Percentiles rank a stretch among this genome's conserved stretches.
These are phyloP conservation scores for Gigaspora rosea DNA, from an alignment of 192 early-diverging fungal genomes.

Conservation along the genomic window DNA sequence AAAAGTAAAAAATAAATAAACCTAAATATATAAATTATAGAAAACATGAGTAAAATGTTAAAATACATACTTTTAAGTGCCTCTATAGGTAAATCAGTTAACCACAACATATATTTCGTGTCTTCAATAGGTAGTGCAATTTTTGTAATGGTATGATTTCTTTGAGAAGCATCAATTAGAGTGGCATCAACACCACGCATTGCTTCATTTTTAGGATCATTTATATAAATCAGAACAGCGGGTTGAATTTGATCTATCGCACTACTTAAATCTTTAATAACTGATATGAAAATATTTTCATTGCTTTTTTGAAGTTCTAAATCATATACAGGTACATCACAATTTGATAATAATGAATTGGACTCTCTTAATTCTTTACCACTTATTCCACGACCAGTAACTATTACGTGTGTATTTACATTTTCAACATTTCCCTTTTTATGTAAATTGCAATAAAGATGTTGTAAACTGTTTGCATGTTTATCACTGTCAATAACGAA, in stretches of 20 bases:
- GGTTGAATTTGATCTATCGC: slow-evolving; percentile 45
- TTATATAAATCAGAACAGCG: slow-evolving; percentile 46
- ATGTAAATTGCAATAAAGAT: slow-evolving; percentile 12
- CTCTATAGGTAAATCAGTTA: slow-evolving; percentile 52
- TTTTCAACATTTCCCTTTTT: background rate
- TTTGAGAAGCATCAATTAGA: background rate
- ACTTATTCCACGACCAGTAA: slow-evolving; percentile 25
- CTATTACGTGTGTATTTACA: background rate
- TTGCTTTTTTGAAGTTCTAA: slow-evolving; percentile 1
- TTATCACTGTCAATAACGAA: slow-evolving; percentile 2
- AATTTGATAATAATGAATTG: background rate
- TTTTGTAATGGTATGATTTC: slow-evolving; percentile 32
- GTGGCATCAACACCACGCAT: background rate
- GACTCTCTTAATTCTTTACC: background rate
- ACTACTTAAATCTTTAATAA: slow-evolving; percentile 21
- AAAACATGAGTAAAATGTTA: background rate
- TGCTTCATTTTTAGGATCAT: slow-evolving; percentile 29
- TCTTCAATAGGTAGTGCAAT: slow-evolving; percentile 52
- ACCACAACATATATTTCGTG: slow-evolving; percentile 51
- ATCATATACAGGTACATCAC: slow-evolving; percentile 9
- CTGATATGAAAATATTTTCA: background rate
- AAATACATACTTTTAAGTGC: slow-evolving; percentile 48
- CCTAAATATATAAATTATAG: background rate
- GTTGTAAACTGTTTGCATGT: slow-evolving; percentile 9
- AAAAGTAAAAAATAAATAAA: no score